Evolutionary conservation across 176 grass and related monocot genomes (phyloP), one percentile per base, ranked within the genome.

Genomic region (Oryza australiensis): DNA sequence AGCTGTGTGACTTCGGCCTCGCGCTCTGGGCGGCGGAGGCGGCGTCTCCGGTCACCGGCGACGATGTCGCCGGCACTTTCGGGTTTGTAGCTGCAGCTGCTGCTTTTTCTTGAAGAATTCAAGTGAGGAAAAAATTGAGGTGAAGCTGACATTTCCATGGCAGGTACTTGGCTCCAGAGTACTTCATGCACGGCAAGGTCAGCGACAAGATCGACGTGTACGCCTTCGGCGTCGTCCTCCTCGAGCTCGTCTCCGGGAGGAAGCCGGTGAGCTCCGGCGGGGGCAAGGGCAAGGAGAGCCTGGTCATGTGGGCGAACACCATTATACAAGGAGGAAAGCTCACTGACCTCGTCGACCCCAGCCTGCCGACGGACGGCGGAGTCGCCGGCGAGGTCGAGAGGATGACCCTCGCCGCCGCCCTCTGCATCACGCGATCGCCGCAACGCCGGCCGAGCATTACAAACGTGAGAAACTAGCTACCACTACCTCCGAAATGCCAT

Each of bases 131-230:
- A n/a, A 67, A 41, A 9, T 42, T 27, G 41, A 35, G 40, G 30
- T 9, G 20, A 73, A 40, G 5, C 49, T 84, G 63, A 68, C 63
- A 57, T 74, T 63, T 74, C 5, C 29, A n/a, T 75, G 40, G 23
- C 79, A 95, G 93, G 33, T 98, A 98, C 64, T 81, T 98, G 23
- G 95, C 92, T 34, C 95, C 95, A 10, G 95, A 98, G 73, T 98
- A 93, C 86, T 98, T 98, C 76, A 91, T 95, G 92, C 88, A 95
- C 77, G 95, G 95, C 15, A 98, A 95, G 80, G 87, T 98, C 26
- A 93, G 88, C 55, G 95, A 93, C 73, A 98, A 98, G 82, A 86
- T 91, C 3, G 95, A 98, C 62, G 92, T 98, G 34, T 98, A 98
- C 69, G 88, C 95, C 33, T 95, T 95, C 63, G 95, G 95, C 35